Evolutionary conservation across 1,284 basidiomycete species (phyloP), one percentile per base, ranked within the genome.

Genomic region (Anthracocystis setariae): DNA sequence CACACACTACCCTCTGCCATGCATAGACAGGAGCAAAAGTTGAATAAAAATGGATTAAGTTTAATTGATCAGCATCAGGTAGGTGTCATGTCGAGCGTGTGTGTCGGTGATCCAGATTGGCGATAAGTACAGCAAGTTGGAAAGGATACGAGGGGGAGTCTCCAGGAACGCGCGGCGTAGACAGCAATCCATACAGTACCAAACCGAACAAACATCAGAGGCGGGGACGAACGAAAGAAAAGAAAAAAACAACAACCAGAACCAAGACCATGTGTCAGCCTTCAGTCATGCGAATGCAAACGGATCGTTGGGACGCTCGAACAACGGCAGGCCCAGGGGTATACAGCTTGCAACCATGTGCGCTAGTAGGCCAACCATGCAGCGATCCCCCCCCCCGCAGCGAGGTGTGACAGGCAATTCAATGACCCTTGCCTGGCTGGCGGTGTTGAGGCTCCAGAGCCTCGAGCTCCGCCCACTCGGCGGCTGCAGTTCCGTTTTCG

Each of bases 261-360:
- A 29, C 29, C 29, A 12, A 29, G 12, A 7, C 29, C 29, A 7
- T 29, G 29, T 7, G 29, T 12, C 56, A 48, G 63, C 63, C 63
- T 59, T 66, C 56, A 38, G 59, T 59, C 63, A 55, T 60, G 52
- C 42, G n/a, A n/a, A n/a, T n/a, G n/a, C n/a, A n/a, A 29, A 7
- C 29, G 7, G 29, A 5, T 29, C 29, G 29, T 12, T 29, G 29
- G 29, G 29, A 29, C 29, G 29, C 29, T 29, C 29, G 29, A 29
- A 29, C 29, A 29, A 29, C 29, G 29, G 29, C 29, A 29, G 12
- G 29, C 29, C 12, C 29, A 29, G 29, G 29, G 29, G 29, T 7
- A 29, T 12, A 12, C 29, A 29, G 29, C 29, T 12, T 12, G 29
- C 29, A 29, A 29, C 29, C 5, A 29, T 29, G 29, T 12, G 29